Percentiles rank a stretch among this genome's conserved stretches.
Conservation (phyloP, 345 rosid species). For the Linum trigynum region DNA sequence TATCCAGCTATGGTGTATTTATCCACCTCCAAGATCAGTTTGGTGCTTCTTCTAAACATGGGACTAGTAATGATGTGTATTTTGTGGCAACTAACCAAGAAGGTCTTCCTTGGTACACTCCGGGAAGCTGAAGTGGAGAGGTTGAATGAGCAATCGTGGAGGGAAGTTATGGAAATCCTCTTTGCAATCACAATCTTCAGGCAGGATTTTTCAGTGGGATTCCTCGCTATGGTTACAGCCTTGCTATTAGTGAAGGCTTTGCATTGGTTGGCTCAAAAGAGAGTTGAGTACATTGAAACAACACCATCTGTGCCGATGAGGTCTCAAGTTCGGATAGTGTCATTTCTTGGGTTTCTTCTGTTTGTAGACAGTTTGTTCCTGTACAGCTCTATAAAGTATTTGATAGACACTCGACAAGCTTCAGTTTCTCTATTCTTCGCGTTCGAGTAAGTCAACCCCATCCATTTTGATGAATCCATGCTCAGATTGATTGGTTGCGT, state of each 20-base stretch:
- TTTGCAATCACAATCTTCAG: conserved; percentile 87
- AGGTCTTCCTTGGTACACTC: conserved; percentile 74
- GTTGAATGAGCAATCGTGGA: conserved; percentile 85
- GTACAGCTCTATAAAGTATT: conserved; percentile 47
- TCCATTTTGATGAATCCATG: not conserved
- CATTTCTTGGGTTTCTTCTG: conserved; percentile 71
- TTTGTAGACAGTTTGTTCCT: conserved; percentile 54
- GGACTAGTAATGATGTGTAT: conserved; percentile 66
- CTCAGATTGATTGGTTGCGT: not conserved
- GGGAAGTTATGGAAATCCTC: conserved; percentile 92
- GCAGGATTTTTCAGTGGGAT: conserved; percentile 75
- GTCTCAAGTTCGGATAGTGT: conserved; percentile 67
- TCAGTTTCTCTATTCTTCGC: conserved; percentile 90
- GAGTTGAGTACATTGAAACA: conserved; percentile 92
- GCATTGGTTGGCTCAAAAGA: conserved; percentile 95
- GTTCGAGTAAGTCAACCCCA: conserved; percentile 59
- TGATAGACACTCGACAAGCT: conserved; percentile 57
- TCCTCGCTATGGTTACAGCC: conserved; percentile 71
- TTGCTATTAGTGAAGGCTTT: conserved; percentile 69
- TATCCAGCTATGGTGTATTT: conserved; percentile 79
- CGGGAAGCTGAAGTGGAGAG: conserved; percentile 95
- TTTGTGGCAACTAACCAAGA: conserved; percentile 67
- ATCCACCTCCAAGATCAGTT: conserved; percentile 81
- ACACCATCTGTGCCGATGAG: conserved; percentile 67
- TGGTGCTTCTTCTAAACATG: conserved; percentile 80